Evolutionary conservation across 2,329 filamentous ascomycete genomes (phyloP), one percentile per base, ranked within the genome.

Genomic region (Diplodia scrobiculata): DNA sequence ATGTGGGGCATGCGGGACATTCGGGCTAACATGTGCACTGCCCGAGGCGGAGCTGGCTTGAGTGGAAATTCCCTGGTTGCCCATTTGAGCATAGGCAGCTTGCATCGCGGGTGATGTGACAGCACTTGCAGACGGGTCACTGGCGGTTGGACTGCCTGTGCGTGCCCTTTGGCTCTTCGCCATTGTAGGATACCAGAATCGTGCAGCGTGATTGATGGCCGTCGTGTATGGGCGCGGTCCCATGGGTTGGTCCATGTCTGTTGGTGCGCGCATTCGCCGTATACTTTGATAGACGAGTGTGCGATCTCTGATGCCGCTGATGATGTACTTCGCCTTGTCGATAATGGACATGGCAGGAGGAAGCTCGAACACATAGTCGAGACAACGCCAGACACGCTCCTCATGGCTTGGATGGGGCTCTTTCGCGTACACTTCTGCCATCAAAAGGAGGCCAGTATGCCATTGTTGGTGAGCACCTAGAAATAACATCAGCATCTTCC

Each of bases 321-420:
- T 77, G 0, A 92, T 83, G 21, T 82, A 80, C 34, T 85, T 77
- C 11, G 82, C 84, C 73, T 91, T 91, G 51, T 85, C 79, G 19
- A 82, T 79, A 2, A 82, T 82, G 13, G 82, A 75, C 50, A 85
- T 74, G 38, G 80, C 75, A 5, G 81, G 73, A 36, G 89, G 83
- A 32, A 88, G 78, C 60, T 86, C 84, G 73, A 91, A 92, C 27
- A 90, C 86, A 72, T 87, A 92, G 72, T 92, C 89, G 29, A 91
- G 79, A 71, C 87, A 89, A 38, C 80, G 78, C 89, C 90, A 91
- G 67, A 91, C 89, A 9, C 89, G 84, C 27, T 84, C 82, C 1
- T 86, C 86, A 68, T 89, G 83, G 60, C 79, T 81, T 60, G 81
- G 81, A 55, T 83, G 80, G 63, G 83, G 78, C 0, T 86, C 84